Evolutionary conservation across 2,329 filamentous ascomycete species (phyloP), one percentile per base, ranked within the genome.

Genomic region (Penicillium hesseltinei): DNA sequence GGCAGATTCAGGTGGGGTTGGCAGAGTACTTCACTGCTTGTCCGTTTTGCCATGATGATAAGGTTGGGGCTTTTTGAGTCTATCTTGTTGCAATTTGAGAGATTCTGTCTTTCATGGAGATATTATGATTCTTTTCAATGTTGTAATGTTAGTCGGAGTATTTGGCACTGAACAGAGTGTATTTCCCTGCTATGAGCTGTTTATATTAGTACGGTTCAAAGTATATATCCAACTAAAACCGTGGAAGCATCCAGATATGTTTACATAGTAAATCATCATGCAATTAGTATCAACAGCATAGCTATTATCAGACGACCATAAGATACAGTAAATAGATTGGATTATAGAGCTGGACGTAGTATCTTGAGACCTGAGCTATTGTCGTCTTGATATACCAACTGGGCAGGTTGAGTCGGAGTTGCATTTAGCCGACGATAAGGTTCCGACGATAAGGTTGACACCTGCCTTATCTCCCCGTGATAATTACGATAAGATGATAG

Each of bases 11-110:
- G n/a, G 51, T 53, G 3, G 51, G 25, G 10, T 6, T 31, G 13
- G 51, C 35, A 13, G 43, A 46, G 19, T 11, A 47, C 15, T 53
- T 53, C 8, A 8, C 15, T 31, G 6, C 17, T 23, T 53, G 51
- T n/a, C 42, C 51, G 5, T 53, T 53, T 31, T 53, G 51, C 15
- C 51, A 31, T 4, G 42, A 47, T 15, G 42, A 47, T n/a, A 36
- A 47, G 25, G 40, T 53, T n/a, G 31, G 19, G 2, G 13, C 51
- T 29, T 15, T 44, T 13, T 53, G 23, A 46, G 19, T 35, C 19
- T n/a, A 1, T 11, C n/a, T 47, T 23, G 15, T 8, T 35, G 13
- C 7, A 13, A 10, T 47, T 31, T 35, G 13, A 10, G 13, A 3
- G 8, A 17, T 17, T n/a, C 2, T 17, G 19, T 47, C 19, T 35